Evolutionary conservation across 1,284 basidiomycete genomes (phyloP).

Genomic region (Meira miltonrushii): DNA sequence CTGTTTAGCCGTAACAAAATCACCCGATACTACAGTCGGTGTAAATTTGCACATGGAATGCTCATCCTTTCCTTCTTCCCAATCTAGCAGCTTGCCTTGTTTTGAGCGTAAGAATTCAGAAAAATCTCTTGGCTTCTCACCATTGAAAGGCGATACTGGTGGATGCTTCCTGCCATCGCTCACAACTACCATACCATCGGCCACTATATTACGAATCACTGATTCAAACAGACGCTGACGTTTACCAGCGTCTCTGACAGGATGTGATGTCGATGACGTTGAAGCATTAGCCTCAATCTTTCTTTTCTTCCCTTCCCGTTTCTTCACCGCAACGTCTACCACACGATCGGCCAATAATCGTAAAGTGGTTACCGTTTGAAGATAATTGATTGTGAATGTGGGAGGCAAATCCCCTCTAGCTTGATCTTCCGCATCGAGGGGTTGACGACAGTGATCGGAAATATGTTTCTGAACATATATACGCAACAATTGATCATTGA

Average conservation of each 20-base stretch:
- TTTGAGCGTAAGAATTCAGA: neutral
- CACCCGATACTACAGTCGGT: neutral
- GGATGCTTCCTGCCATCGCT: conserved; percentile 23
- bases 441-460: neutral
- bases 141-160: conserved; percentile 11
- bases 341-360: neutral
- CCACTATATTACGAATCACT: neutral
- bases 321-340: conserved; percentile 1
- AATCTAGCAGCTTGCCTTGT: neutral
- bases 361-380: neutral
- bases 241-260: neutral
- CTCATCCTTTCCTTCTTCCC: neutral
- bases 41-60: neutral
- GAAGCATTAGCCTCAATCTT: neutral
- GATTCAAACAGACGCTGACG: neutral
- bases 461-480: conserved; percentile 7
- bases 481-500: neutral
- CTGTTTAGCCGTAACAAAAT: too few species aligned
- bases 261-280: neutral
- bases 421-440: neutral
- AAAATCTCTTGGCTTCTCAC: neutral
- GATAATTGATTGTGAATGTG: conserved; percentile 1
- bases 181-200: neutral
- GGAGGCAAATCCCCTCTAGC: neutral
- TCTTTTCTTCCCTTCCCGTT: neutral